Base-by-base conservation (phyloP, 208 protist genomes). In the Angomonas deanei region DNA sequence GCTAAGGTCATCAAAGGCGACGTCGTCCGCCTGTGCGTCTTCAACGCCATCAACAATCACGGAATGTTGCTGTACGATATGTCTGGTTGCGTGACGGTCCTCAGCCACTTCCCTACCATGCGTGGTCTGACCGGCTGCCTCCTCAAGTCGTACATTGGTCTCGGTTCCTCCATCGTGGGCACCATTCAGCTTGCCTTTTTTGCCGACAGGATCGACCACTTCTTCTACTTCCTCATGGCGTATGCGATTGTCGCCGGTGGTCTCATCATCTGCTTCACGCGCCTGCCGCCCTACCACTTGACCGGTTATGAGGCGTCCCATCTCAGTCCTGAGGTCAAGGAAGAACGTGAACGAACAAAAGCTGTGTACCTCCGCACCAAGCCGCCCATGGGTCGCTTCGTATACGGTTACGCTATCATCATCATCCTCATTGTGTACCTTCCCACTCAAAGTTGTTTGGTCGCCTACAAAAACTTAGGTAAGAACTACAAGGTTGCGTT, bases 141-240 rank as follows among this genome's bases (percentile, higher is more conserved):
- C 23, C 62, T 73, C 52, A 81, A 81, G 55, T 65, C 62, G 26
- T 76, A 76, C 66, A 60, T 68, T 28, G 75, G 75, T 31, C 68
- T 81, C 33, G 75, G 75, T 13, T 73, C 65, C 34, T 66, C 69
- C 17, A 74, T 81, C 62, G 8, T 81, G n/a, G 75, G 70, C 38
- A 53, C 59, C 6, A 74, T 76, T 59, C 59, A 77, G 31, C 46
- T 71, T 15, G 75, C 46, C 17, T 81, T 74, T 56, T 80, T 80
- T 38, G 26, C 11, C 32, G 53, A 65, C 34, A n/a, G n/a, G n/a
- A 47, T 55, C 19, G 46, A 50, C 17, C 15, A 30, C 30, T 76
- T 66, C 53, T 80, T 80, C 49, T 86, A 74, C 67, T 73, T 78
- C 50, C 30, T 78, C 53, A 3, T 61, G 0, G 30, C 34, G 26